These are phyloP conservation scores for Picochlorum sp. DNA, from an alignment of 139 green algal genomes.

Conservation along the genomic window DNA sequence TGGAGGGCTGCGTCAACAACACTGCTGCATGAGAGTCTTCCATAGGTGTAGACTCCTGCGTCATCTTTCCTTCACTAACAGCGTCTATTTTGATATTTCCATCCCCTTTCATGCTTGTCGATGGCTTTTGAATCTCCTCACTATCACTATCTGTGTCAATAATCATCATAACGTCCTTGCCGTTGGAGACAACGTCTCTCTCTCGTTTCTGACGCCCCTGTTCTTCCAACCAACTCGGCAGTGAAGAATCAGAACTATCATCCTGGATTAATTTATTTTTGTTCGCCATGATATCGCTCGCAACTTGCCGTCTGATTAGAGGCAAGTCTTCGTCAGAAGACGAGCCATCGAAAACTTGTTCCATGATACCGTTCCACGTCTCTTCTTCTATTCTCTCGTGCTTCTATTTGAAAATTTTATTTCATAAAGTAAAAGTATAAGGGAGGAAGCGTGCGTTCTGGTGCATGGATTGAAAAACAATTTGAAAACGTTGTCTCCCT, in stretches of 20 bases:
- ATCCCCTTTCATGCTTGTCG: not conserved
- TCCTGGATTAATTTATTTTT: not conserved
- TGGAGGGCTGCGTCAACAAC: not conserved
- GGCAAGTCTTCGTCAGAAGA: not conserved
- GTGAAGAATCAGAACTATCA: constrained; percentile 12
- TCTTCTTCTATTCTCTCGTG: not conserved
- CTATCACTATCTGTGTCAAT: constrained; percentile 1
- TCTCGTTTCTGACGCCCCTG: not conserved
- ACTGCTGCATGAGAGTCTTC: not conserved
- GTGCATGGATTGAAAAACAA: no score
- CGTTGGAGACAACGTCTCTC: constrained; percentile 5
- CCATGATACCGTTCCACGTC: not conserved
- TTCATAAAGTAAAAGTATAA: no score
- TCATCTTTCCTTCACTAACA: not conserved
- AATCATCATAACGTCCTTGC: constrained; percentile 8
- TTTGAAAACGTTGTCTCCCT: no score
- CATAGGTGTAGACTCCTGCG: not conserved
- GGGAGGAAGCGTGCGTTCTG: no score
- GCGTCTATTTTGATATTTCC: no score
- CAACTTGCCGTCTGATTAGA: constrained; percentile 1
- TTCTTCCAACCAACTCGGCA: constrained; percentile 17
- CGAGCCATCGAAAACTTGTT: not conserved
- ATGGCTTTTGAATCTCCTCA: not conserved
- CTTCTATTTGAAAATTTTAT: no score
- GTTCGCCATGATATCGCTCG: not conserved